These are phyloP conservation scores for Rhizopogon vinicolor DNA, from an alignment of 768 basidiomycete species.

Conservation along the genomic window DNA sequence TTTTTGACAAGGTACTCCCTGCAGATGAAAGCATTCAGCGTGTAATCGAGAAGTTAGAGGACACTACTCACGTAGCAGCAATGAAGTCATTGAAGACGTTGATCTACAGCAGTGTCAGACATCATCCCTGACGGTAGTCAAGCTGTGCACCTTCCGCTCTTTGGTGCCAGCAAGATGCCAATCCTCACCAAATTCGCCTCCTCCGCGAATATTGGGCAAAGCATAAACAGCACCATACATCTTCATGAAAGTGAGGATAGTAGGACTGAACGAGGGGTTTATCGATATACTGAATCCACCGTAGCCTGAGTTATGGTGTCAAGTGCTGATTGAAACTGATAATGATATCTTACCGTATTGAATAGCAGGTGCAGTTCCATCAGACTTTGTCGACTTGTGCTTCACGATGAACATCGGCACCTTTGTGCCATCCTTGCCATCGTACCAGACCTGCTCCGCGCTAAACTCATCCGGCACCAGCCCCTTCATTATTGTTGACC, in stretches of 20 bases:
- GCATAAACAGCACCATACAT: slow-evolving; percentile 66
- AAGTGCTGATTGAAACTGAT: background rate
- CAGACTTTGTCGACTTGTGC: slow-evolving; percentile 62
- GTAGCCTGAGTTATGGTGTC: slow-evolving; percentile 43
- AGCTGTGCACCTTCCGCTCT: slow-evolving; percentile 56
- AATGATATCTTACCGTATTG: slow-evolving; percentile 56
- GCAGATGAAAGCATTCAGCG: background rate
- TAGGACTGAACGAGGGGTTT: slow-evolving; percentile 66
- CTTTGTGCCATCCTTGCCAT: slow-evolving; percentile 72
- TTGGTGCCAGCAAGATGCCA: slow-evolving; percentile 74
- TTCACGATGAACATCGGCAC: slow-evolving; percentile 85
- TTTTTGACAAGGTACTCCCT: slow-evolving; percentile 73
- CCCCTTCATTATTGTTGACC: slow-evolving; percentile 54
- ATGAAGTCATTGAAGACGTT: slow-evolving; percentile 85
- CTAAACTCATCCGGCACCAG: slow-evolving; percentile 66
- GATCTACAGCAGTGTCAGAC: slow-evolving; percentile 31
- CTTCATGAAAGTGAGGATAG: slow-evolving; percentile 70
- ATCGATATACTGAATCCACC: slow-evolving; percentile 79
- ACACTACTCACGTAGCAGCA: slow-evolving; percentile 58
- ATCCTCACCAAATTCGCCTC: slow-evolving; percentile 78
- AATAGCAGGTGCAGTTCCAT: slow-evolving; percentile 72
- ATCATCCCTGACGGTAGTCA: background rate
- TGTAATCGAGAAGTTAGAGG: background rate
- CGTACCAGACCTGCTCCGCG: slow-evolving; percentile 74
- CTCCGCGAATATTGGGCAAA: slow-evolving; percentile 57